Base-by-base conservation (phyloP, 2,329 filamentous ascomycete genomes). In the Neonectria punicea region DNA sequence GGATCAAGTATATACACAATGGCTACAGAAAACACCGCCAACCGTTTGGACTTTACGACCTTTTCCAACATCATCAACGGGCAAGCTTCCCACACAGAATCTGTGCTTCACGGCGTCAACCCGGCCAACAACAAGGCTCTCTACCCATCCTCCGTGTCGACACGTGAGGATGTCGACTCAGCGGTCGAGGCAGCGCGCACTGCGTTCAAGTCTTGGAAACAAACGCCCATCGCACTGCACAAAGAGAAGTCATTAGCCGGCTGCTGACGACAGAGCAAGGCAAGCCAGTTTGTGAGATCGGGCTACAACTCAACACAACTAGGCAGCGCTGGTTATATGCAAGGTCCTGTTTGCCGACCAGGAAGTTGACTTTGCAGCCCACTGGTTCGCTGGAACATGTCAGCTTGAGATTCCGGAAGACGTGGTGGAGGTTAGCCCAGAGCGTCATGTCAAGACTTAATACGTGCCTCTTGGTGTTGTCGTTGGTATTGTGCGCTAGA, bases 401-500 rank as follows among this genome's bases (percentile, higher is more conserved):
- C 30, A 57, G 30, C 50, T 53, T 53, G 50, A 53, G 5, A n/a
- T 53, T 22, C 50, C 50, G 9, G 30, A 14, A 14, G 50, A 53
- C 5, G n/a, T 53, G 11, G 30, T 53, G n/a, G 50, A 53, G 9
- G 50, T 22, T 10, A 53, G 8, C 50, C 50, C 50, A 10, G 32
- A 53, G n/a, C 30, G 50, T 6, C n/a, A 22, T 14, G 30, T 53
- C 30, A 36, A 13, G 32, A 53, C 50, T 53, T 46, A 34, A 14
- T 51, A 58, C 16, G 43, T 44, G 18, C 56, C 56, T 13, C 43
- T 58, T n/a, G 56, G 56, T 10, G 44, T 58, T 5, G 25, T 32
- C n/a, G 56, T 58, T 25, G 56, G 44, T n/a, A 58, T 58, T 9
- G 46, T 51, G 28, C 56, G 46, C 25, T 58, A 46, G 56, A 58